phyloP scores from a whole-genome alignment of 163 green algal genomes.

The Smithsoniella earleae region DNA sequence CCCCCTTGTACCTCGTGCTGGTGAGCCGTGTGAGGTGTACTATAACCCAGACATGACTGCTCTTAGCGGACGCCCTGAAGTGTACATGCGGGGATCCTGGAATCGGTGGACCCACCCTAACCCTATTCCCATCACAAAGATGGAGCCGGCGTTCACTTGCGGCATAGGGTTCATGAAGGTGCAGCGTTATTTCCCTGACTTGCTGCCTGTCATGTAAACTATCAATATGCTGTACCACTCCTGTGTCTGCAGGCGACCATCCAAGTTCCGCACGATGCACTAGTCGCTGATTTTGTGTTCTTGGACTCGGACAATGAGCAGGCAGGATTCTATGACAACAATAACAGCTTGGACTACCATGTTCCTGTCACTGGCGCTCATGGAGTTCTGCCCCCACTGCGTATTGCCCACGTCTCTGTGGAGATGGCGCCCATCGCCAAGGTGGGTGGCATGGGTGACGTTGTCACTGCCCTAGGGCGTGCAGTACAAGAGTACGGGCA shows the following conservation, averaged over 20 bases:
- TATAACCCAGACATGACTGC: constrained; percentile 66
- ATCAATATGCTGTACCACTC: background rate
- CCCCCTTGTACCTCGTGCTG: constrained; percentile 48
- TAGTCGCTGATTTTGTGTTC: constrained; percentile 83
- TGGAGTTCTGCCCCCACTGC: constrained; percentile 49
- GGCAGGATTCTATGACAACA: constrained; percentile 70
- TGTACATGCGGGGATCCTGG: constrained; percentile 55
- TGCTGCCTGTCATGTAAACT: background rate
- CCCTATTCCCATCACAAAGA: constrained; percentile 46
- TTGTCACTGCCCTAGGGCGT: constrained; percentile 84
- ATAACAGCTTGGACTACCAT: constrained; percentile 83
- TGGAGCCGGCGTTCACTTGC: constrained; percentile 39
- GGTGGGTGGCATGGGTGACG: constrained; percentile 92
- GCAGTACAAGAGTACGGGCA: constrained; percentile 88
- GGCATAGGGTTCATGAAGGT: constrained; percentile 32
- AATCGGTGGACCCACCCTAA: constrained; percentile 63
- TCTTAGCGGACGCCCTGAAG: constrained; percentile 43
- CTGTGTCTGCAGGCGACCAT: constrained; percentile 10
- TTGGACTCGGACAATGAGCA: constrained; percentile 44
- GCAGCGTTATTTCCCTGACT: background rate
- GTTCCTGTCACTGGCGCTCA: constrained; percentile 51
- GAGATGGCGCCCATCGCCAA: constrained; percentile 99
- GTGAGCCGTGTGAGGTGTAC: constrained; percentile 48
- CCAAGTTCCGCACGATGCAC: constrained; percentile 63
- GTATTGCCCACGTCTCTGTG: constrained; percentile 87